These are phyloP conservation scores for Zasmidium citrigriseum DNA, from an alignment of 2,329 filamentous ascomycete species.

Conservation along the genomic window DNA sequence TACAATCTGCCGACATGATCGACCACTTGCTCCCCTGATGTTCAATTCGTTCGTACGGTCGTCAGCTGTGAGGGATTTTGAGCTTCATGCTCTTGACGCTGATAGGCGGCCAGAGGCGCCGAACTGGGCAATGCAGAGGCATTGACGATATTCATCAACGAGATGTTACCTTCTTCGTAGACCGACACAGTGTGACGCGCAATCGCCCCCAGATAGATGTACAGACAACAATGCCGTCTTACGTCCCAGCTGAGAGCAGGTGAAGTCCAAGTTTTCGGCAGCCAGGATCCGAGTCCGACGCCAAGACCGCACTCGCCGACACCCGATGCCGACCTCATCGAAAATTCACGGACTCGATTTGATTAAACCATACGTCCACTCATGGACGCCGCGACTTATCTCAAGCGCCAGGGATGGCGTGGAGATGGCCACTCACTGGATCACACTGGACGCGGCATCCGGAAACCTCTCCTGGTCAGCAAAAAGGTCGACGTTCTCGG, in stretches of 20 bases:
- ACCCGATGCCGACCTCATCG: background rate
- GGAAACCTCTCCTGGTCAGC: slow-evolving; percentile 78
- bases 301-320: background rate
- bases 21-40: too few species aligned
- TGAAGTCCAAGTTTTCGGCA: background rate
- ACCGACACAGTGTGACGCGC: background rate
- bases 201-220: too few species aligned
- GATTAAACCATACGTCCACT: background rate
- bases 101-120: too few species aligned
- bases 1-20: too few species aligned
- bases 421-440: slow-evolving; percentile 88
- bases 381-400: slow-evolving; percentile 84
- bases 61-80: too few species aligned
- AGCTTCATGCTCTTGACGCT: too few species aligned
- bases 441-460: slow-evolving; percentile 73
- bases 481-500: slow-evolving; percentile 81
- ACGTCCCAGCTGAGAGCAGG: too few species aligned
- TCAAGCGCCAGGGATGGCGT: slow-evolving; percentile 86
- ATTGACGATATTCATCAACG: too few species aligned
- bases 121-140: too few species aligned
- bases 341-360: background rate
- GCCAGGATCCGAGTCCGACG: too few species aligned
- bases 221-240: too few species aligned
- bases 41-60: too few species aligned
- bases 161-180: background rate